Base-by-base conservation (phyloP, 257 asterid genomes). In the Solanum clarkiae region DNA sequence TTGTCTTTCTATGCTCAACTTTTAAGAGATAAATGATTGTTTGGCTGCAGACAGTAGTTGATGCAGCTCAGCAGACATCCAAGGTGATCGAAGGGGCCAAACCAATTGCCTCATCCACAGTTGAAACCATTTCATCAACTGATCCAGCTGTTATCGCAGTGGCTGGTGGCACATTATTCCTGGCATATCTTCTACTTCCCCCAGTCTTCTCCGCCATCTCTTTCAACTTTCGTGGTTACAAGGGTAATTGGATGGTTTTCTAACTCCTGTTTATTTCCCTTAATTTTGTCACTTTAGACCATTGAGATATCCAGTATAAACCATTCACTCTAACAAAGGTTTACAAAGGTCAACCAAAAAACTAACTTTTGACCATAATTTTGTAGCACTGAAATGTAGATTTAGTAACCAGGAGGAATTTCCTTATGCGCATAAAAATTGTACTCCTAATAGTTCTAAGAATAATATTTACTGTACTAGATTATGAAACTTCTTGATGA, bases 1-100 rank as follows among this genome's bases (percentile, higher is more conserved):
- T 17, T 22, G 18, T 57, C 59, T 80, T 42, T 29, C 40, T 10
- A 8, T 42, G 14, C 4, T 47, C 42, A 56, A 86, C 49, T 60
- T 53, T 10, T 59, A 53, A 47, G 24, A 60, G 74, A 45, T 75
- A 40, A 69, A 81, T 17, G 74, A 82, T n/a, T 24, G 68, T 59
- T 83, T 75, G 53, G 80, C 70, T 91, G 89, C 94, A 96, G 99
- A 92, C 98, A 36, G 92, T 95, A 83, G 93, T 92, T 84, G 97
- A 91, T 89, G 98, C 93, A 47, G 98, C 97, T 70, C 97, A 96
- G 85, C 98, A 91, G 86, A 95, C 98, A 51, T 90, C 95, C 60
- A 93, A 92, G 89, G 94, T 94, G 81, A 96, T 96, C 65, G 92
- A 85, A 86, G 95, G 80, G 60, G 99, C 97, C 71, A 93, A 91